These are phyloP conservation scores for Nepenthes gracilis DNA, from an alignment of 148 eudicot species.

Conservation along the genomic window DNA sequence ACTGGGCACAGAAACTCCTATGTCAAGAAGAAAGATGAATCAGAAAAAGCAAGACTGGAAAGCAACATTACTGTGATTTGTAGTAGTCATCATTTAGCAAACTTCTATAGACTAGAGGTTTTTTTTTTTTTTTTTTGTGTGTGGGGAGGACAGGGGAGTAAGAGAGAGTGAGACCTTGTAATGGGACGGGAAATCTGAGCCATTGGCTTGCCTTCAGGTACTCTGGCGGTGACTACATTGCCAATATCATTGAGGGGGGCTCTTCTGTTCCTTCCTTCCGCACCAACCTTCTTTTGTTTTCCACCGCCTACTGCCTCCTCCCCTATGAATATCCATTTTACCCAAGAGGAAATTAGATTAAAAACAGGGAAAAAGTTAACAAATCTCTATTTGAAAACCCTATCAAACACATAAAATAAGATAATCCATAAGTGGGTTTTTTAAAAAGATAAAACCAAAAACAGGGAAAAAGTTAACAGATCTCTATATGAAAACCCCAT, in stretches of 20 bases:
- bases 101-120: too few relatives aligned
- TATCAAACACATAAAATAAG: too few relatives aligned
- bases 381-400: too few relatives aligned
- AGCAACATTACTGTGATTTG: not conserved
- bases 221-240: not conserved
- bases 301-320: not conserved
- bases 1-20: not conserved
- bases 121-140: not conserved
- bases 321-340: not conserved
- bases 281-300: not conserved
- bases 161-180: not conserved
- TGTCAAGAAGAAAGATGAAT: not conserved
- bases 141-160: not conserved
- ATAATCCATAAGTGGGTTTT: too few relatives aligned
- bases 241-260: slow-evolving; percentile 1
- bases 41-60: too few relatives aligned
- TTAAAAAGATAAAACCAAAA: too few relatives aligned
- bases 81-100: not conserved
- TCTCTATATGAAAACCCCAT: too few relatives aligned
- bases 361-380: too few relatives aligned
- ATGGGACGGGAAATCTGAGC: slow-evolving; percentile 1
- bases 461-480: too few relatives aligned
- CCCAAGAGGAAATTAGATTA: too few relatives aligned
- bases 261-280: not conserved
- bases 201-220: not conserved